A percentile compares a stretch with the other conserved stretches of the same genome.
These are phyloP conservation scores for Colletotrichum nymphaeae DNA, from an alignment of 2,329 filamentous ascomycete species.

Conservation along the genomic window DNA sequence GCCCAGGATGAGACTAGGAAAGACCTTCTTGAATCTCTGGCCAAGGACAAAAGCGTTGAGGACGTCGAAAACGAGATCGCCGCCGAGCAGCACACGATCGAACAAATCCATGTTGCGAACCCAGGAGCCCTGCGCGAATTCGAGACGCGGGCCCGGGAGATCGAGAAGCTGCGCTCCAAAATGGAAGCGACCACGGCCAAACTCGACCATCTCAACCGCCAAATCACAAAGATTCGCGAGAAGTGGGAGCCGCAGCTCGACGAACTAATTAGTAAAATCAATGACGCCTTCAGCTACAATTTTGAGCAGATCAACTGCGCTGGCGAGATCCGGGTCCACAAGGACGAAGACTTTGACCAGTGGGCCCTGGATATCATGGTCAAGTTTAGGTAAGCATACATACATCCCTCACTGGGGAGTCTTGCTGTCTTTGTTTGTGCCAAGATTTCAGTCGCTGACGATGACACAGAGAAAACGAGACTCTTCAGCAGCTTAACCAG, in stretches of 20 bases:
- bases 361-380: slow-evolving; percentile 96
- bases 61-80: slow-evolving; percentile 79
- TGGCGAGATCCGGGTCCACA: slow-evolving; percentile 88
- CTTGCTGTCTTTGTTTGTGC: background rate
- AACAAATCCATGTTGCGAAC: slow-evolving; percentile 83
- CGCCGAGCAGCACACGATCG: slow-evolving; percentile 79
- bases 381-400: slow-evolving; percentile 80
- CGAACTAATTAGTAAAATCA: slow-evolving; percentile 81
- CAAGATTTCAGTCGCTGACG: background rate
- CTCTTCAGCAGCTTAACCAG: slow-evolving; percentile 84
- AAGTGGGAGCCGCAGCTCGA: slow-evolving; percentile 90
- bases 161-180: slow-evolving; percentile 70
- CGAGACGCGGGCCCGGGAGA: slow-evolving; percentile 77
- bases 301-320: slow-evolving; percentile 95
- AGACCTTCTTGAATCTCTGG: slow-evolving; percentile 56
- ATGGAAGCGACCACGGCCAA: slow-evolving; percentile 66
- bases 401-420: background rate
- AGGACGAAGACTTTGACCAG: slow-evolving; percentile 91
- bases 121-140: slow-evolving; percentile 81
- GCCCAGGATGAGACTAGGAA: slow-evolving; percentile 49
- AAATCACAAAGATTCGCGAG: slow-evolving; percentile 74
- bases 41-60: slow-evolving; percentile 65
- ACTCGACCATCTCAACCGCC: slow-evolving; percentile 64
- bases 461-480: slow-evolving; percentile 76
- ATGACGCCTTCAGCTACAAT: slow-evolving; percentile 90